Conservation (phyloP, 495 filamentous ascomycete species). For the Diplogelasinospora grovesii region DNA sequence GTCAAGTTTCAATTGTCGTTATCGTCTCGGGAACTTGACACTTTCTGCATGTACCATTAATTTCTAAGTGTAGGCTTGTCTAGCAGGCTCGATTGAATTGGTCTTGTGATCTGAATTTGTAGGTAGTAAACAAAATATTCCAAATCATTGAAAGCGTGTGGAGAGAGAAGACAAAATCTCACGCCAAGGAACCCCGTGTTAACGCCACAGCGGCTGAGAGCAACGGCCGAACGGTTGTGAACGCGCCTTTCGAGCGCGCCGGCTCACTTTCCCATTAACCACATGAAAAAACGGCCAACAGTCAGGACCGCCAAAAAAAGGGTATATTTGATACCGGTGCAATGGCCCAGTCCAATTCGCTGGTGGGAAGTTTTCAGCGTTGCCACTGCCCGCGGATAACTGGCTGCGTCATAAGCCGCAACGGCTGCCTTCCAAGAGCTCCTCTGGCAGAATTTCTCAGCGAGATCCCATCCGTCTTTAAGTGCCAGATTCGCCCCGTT, state of each 20-base stretch:
- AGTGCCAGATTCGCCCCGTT: conserved; percentile 37
- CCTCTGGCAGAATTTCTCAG: conserved; percentile 21
- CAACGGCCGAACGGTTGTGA: no score
- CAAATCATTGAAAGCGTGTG: no score
- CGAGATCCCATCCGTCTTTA: conserved; percentile 35
- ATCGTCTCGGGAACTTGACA: no score
- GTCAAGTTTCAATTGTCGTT: no score
- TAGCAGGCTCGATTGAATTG: neutral
- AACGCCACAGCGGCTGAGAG: no score
- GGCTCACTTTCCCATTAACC: conserved; percentile 4
- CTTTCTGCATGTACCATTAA: no score
- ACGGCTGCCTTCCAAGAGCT: conserved; percentile 14
- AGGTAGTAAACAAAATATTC: no score
- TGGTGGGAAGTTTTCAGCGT: conserved; percentile 18
- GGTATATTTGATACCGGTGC: conserved; percentile 13
- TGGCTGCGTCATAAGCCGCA: conserved; percentile 22
- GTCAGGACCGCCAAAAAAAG: conserved; percentile 7
- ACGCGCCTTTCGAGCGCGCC: no score
- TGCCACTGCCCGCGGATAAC: conserved; percentile 19
- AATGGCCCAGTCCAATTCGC: conserved; percentile 28
- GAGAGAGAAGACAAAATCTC: no score
- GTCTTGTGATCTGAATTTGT: no score
- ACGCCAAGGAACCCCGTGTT: no score
- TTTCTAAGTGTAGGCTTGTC: no score
- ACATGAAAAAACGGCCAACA: conserved; percentile 6